Conservation (phyloP, 2,329 filamentous ascomycete species). For the Taxawa tesnikishii region DNA sequence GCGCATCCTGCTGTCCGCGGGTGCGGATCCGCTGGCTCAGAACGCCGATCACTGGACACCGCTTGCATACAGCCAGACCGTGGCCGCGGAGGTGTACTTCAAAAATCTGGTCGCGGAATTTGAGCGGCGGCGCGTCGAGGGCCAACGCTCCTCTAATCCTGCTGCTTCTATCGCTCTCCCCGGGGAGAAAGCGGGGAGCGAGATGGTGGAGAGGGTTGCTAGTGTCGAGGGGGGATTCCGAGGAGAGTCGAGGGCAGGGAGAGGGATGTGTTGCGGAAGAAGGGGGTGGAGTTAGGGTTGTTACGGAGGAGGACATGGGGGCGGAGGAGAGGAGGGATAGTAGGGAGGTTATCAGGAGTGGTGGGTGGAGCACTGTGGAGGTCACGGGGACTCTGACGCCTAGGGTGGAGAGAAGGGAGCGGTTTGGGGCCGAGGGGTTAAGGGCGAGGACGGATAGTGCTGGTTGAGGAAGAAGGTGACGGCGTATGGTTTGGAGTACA, state of each 20-base stretch:
- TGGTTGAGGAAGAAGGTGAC: too few species aligned
- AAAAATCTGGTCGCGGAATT: constrained; percentile 63
- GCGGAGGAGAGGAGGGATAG: constrained; percentile 1
- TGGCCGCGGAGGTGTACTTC: constrained; percentile 75
- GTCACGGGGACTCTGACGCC: not conserved
- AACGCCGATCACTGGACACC: constrained; percentile 76
- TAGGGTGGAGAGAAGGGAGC: not conserved
- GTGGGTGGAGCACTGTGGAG: not conserved
- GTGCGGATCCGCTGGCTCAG: constrained; percentile 58
- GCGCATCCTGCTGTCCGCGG: constrained; percentile 63
- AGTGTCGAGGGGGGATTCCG: constrained; percentile 2
- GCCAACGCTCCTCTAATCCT: too few species aligned
- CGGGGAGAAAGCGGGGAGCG: constrained; percentile 1
- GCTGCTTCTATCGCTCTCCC: too few species aligned
- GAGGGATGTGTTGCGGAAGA: constrained; percentile 7
- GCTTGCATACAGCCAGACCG: constrained; percentile 68
- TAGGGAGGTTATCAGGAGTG: not conserved
- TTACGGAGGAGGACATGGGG: constrained; percentile 7
- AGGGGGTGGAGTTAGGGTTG: constrained; percentile 8
- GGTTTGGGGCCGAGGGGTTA: not conserved
- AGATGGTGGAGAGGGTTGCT: constrained; percentile 3
- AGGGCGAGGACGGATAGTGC: too few species aligned
- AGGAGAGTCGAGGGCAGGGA: constrained; percentile 4
- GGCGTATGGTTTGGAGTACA: too few species aligned
- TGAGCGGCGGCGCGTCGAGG: constrained; percentile 43